A percentile compares a stretch with the other conserved stretches of the same genome.
phyloP scores from a whole-genome alignment of 208 protist species.

The Trypanosoma theileri region DNA sequence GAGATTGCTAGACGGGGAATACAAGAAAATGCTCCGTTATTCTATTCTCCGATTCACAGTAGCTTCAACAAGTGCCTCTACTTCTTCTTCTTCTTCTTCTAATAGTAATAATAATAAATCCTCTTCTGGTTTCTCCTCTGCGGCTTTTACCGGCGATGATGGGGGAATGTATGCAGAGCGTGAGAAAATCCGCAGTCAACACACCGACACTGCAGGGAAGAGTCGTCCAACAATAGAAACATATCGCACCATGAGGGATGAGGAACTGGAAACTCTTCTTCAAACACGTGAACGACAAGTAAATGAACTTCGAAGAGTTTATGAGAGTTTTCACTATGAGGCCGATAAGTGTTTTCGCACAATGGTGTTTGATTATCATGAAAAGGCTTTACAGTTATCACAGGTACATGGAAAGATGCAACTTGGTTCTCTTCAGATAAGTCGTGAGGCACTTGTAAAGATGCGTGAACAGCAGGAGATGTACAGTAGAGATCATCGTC shows the following conservation, averaged over 20 bases:
- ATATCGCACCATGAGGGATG: constrained; percentile 61
- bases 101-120: not conserved
- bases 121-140: constrained; percentile 59
- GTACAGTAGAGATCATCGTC: constrained; percentile 74
- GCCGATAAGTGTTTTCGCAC: constrained; percentile 74
- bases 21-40: constrained; percentile 4
- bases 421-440: constrained; percentile 68
- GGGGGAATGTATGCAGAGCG: constrained; percentile 28
- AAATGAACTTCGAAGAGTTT: constrained; percentile 59
- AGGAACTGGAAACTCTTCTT: constrained; percentile 56
- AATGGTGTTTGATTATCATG: constrained; percentile 89
- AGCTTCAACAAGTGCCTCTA: too few species aligned
- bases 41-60: constrained; percentile 4
- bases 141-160: constrained; percentile 69
- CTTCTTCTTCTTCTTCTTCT: too few species aligned
- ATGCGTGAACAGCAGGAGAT: constrained; percentile 87
- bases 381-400: constrained; percentile 85
- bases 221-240: constrained; percentile 69
- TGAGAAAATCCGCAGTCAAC: constrained; percentile 19
- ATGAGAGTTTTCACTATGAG: constrained; percentile 88
- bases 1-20: not conserved
- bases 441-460: constrained; percentile 70
- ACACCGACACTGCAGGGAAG: not conserved
- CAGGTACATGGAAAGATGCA: constrained; percentile 90
- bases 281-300: constrained; percentile 59